Evolutionary conservation across 495 filamentous ascomycete genomes (phyloP).

Genomic region (Neohortaea acidophila): DNA sequence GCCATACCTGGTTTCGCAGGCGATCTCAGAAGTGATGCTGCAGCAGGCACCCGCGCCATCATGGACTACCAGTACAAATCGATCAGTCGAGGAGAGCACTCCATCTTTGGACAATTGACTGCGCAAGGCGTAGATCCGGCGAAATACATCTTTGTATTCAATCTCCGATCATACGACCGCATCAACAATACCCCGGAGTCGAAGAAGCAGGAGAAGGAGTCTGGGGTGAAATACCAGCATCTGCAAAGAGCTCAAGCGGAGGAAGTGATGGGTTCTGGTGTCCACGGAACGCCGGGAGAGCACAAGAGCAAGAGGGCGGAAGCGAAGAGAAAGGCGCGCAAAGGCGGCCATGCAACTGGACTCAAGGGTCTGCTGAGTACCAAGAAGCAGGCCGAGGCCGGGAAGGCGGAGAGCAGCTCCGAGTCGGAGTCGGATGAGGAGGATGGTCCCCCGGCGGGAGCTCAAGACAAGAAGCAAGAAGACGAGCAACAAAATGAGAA

Average conservation of each 20-base stretch:
- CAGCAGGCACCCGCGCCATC: slow-evolving; percentile 71
- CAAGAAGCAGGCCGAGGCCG: slow-evolving; percentile 1
- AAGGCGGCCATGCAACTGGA: slow-evolving; percentile 1
- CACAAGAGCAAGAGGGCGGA: slow-evolving; percentile 3
- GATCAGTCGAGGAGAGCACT: slow-evolving; percentile 78
- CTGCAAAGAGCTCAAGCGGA: slow-evolving; percentile 74
- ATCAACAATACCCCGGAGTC: slow-evolving; percentile 64
- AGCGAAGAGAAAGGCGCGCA: neutral
- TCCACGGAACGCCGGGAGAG: slow-evolving; percentile 35
- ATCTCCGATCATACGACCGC: slow-evolving; percentile 76
- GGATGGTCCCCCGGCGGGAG: too few species aligned
- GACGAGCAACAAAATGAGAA: too few species aligned
- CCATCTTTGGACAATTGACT: slow-evolving; percentile 65
- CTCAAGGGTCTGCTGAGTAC: neutral
- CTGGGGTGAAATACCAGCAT: slow-evolving; percentile 69
- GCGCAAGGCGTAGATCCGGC: slow-evolving; percentile 66
- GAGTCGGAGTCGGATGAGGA: neutral
- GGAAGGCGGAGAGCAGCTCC: slow-evolving; percentile 9
- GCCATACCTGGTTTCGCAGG: slow-evolving; percentile 89
- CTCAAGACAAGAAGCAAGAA: too few species aligned
- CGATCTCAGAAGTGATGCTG: slow-evolving; percentile 67
- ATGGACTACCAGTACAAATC: slow-evolving; percentile 99
- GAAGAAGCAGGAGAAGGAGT: slow-evolving; percentile 53
- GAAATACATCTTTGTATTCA: slow-evolving; percentile 81
- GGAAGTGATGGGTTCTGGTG: slow-evolving; percentile 63